phyloP scores from a whole-genome alignment of 768 basidiomycete genomes.

The Austroboletus eburneus region DNA sequence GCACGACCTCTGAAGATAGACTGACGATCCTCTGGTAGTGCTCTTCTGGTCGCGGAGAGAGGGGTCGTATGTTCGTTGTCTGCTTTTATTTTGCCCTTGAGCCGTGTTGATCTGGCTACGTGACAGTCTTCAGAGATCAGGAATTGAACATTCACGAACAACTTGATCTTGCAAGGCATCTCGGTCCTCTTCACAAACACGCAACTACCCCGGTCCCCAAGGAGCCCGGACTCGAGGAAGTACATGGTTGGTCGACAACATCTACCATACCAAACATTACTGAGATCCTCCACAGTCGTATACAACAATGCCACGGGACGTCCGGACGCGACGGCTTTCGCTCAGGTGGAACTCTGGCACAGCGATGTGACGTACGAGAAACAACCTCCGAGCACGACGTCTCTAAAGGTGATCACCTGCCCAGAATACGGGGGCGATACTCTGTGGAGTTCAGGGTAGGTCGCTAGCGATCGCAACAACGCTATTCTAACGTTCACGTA shows the following conservation, averaged over 20 bases:
- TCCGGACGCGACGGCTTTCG: constrained; percentile 60
- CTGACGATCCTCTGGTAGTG: constrained; percentile 36
- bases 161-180: constrained; percentile 67
- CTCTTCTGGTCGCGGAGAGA: constrained; percentile 69
- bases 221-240: constrained; percentile 69
- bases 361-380: constrained; percentile 79
- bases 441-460: constrained; percentile 77
- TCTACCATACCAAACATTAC: too few species aligned
- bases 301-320: constrained; percentile 64
- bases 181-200: constrained; percentile 77
- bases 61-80: constrained; percentile 63
- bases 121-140: constrained; percentile 70
- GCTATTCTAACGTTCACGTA: constrained; percentile 6
- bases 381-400: constrained; percentile 77
- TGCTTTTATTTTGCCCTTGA: not conserved
- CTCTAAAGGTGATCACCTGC: constrained; percentile 66
- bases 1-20: not conserved
- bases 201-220: constrained; percentile 74
- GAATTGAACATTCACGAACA: constrained; percentile 65
- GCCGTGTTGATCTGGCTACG: not conserved
- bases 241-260: constrained; percentile 49
- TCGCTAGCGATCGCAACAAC: constrained; percentile 15
- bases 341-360: constrained; percentile 77
- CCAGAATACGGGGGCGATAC: constrained; percentile 78
- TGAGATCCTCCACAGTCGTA: constrained; percentile 52